Evolutionary conservation across 495 filamentous ascomycete species (phyloP).

Genomic region (Cetradonia linearis): DNA sequence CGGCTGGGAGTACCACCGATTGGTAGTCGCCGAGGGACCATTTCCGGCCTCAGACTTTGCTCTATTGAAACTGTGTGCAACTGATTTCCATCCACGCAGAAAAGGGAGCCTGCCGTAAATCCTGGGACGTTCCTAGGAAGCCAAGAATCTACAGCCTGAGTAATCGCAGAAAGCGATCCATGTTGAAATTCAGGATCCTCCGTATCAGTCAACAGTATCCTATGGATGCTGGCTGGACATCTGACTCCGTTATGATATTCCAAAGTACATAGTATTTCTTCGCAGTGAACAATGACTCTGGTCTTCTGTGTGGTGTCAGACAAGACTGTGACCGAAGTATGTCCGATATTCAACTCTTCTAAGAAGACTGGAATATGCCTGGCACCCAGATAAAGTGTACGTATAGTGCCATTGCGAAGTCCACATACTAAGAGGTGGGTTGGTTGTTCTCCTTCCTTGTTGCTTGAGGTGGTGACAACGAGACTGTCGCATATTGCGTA

Average conservation of each 20-base stretch:
- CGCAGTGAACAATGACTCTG: constrained; percentile 16
- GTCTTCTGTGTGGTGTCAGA: constrained; percentile 1
- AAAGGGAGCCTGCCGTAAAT: constrained; percentile 28
- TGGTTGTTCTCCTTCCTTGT: not conserved
- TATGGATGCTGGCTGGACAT: constrained; percentile 18
- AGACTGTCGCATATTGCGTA: constrained; percentile 25
- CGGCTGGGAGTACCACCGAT: constrained; percentile 37
- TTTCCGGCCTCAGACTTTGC: constrained; percentile 23
- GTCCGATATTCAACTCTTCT: constrained; percentile 22
- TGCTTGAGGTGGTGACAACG: constrained; percentile 7
- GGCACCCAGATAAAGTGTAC: constrained; percentile 9
- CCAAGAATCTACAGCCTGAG: constrained; percentile 19
- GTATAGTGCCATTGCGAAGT: constrained; percentile 22
- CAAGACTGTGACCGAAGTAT: constrained; percentile 22
- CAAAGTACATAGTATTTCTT: constrained; percentile 17
- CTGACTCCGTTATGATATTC: constrained; percentile 13
- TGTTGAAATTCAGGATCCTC: constrained; percentile 9
- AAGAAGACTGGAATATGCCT: not conserved
- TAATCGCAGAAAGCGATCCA: constrained; percentile 12
- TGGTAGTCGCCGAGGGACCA: constrained; percentile 36
- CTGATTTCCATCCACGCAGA: constrained; percentile 36
- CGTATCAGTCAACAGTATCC: constrained; percentile 19
- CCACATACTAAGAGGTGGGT: constrained; percentile 21
- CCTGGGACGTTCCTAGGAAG: constrained; percentile 8
- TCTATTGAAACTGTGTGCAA: constrained; percentile 36